phyloP scores from a whole-genome alignment of 106 monocot genomes.

The Apostasia shenzhenica region DNA sequence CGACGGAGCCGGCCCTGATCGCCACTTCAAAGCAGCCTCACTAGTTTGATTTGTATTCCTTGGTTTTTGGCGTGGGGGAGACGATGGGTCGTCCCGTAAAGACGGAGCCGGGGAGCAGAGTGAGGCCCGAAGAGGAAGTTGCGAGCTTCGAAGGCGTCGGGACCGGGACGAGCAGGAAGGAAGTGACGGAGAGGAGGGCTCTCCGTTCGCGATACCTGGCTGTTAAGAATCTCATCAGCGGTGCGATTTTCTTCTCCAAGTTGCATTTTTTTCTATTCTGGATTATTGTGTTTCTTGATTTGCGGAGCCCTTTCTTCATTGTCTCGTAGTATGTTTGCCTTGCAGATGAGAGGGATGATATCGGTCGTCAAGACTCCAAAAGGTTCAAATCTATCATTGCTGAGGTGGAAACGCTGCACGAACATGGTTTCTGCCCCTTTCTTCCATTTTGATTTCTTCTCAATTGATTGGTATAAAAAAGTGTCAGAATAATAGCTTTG shows the following conservation, averaged over 20 bases:
- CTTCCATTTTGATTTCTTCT: neutral
- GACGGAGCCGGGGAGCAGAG: conserved; percentile 3
- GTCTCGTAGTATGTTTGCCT: neutral
- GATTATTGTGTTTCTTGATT: neutral
- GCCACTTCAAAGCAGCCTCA: no score
- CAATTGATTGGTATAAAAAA: neutral
- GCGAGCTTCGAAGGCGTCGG: neutral
- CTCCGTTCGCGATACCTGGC: conserved; percentile 33
- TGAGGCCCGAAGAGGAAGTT: conserved; percentile 2
- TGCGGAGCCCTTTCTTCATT: neutral
- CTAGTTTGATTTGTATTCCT: no score
- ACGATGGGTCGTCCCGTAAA: conserved; percentile 18
- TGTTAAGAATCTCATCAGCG: conserved; percentile 33
- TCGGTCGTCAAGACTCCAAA: conserved; percentile 31
- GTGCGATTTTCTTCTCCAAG: conserved; percentile 10
- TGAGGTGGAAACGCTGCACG: conserved; percentile 48
- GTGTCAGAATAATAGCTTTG: neutral
- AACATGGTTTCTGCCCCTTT: conserved; percentile 16
- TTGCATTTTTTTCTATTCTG: neutral
- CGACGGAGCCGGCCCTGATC: no score
- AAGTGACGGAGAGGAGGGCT: conserved; percentile 20
- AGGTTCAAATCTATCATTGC: conserved; percentile 40
- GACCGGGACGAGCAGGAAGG: neutral
- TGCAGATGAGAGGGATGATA: conserved; percentile 51
- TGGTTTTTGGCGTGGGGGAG: no score